A percentile compares a stretch with the other conserved stretches of the same genome.
Conservation (phyloP, 108 stramenopile species). For the Skeletonema potamos region DNA sequence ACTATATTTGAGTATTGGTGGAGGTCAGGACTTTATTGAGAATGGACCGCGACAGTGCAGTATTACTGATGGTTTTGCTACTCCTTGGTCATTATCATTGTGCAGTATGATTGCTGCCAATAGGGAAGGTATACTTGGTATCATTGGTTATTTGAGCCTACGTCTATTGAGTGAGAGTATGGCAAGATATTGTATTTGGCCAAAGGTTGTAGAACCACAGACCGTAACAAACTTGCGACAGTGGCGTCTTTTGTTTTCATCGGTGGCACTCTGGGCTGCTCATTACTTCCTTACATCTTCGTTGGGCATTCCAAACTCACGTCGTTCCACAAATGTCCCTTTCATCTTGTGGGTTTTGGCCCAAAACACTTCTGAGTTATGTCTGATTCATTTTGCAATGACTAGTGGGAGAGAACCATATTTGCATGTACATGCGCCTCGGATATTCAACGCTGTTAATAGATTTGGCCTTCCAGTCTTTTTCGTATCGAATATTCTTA, state of each 20-base stretch:
- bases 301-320: constrained; percentile 61
- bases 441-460: constrained; percentile 65
- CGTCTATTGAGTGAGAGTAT: constrained; percentile 66
- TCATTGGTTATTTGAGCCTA: constrained; percentile 72
- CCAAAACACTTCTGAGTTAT: constrained; percentile 60
- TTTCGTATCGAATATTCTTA: constrained; percentile 84
- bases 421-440: constrained; percentile 33
- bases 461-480: constrained; percentile 82
- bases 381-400: constrained; percentile 31
- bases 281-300: constrained; percentile 18
- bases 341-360: constrained; percentile 76
- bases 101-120: constrained; percentile 77
- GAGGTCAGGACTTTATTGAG: constrained; percentile 75
- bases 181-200: constrained; percentile 54
- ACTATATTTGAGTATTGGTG: constrained; percentile 42
- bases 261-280: constrained; percentile 37
- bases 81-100: constrained; percentile 4
- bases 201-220: background rate
- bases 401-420: background rate
- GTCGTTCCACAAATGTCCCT: constrained; percentile 74
- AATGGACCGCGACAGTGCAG: constrained; percentile 52
- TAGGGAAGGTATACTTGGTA: constrained; percentile 87
- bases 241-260: constrained; percentile 22
- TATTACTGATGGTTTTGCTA: background rate
- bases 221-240: constrained; percentile 10